Percentiles rank a stretch among this genome's conserved stretches.
These are phyloP conservation scores for Prunus yedoensis DNA, from an alignment of 331 rosid genomes.

Conservation along the genomic window DNA sequence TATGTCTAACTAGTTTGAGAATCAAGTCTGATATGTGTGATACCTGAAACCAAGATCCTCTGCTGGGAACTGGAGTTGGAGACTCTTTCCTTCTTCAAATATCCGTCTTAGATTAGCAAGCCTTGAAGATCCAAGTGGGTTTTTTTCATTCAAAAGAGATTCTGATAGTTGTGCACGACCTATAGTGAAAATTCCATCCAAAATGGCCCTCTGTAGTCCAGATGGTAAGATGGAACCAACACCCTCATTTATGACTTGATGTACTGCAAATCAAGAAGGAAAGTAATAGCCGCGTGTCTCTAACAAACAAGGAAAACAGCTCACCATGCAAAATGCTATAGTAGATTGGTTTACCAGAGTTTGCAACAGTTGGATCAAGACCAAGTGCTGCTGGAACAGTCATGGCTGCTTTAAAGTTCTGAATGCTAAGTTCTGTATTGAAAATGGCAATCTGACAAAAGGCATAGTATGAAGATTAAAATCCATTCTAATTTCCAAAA, in stretches of 20 bases:
- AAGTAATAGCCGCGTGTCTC: slow-evolving; percentile 11
- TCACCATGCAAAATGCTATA: slow-evolving; percentile 12
- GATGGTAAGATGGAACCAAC: slow-evolving; percentile 73
- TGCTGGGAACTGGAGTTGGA: slow-evolving; percentile 97
- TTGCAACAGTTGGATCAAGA: slow-evolving; percentile 85
- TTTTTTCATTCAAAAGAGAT: slow-evolving; percentile 62
- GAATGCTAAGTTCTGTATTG: slow-evolving; percentile 75
- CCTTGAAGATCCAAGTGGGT: slow-evolving; percentile 79
- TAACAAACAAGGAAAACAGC: slow-evolving; percentile 12
- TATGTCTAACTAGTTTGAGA: slow-evolving; percentile 19
- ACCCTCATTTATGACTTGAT: slow-evolving; percentile 52
- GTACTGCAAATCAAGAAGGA: slow-evolving; percentile 56
- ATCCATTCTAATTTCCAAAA: slow-evolving; percentile 12
- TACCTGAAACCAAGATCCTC: slow-evolving; percentile 98
- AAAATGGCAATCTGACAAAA: slow-evolving; percentile 69
- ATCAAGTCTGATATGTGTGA: background rate
- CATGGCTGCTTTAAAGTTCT: slow-evolving; percentile 93
- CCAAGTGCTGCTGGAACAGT: slow-evolving; percentile 92
- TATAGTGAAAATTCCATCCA: slow-evolving; percentile 78
- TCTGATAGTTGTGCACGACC: slow-evolving; percentile 87
- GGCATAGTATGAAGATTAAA: slow-evolving; percentile 10
- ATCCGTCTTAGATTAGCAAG: slow-evolving; percentile 67
- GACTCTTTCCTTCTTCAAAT: slow-evolving; percentile 95
- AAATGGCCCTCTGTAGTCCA: slow-evolving; percentile 62
- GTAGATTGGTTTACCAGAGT: slow-evolving; percentile 55